Conservation (phyloP, 1,284 basidiomycete species). For the Rhodofomes roseus region DNA sequence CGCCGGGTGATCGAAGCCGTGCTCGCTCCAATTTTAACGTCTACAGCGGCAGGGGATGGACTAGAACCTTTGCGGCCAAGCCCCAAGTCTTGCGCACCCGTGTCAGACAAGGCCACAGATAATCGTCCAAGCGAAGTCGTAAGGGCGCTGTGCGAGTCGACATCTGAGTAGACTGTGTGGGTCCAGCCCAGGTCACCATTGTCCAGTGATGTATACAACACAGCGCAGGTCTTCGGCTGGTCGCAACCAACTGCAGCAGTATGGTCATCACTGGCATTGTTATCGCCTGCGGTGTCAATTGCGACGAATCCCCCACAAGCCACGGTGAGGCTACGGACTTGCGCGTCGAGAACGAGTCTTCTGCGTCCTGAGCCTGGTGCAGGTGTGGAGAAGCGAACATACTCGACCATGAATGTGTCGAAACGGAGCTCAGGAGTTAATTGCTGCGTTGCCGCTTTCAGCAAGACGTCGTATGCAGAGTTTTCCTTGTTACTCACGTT, state of each 20-base stretch:
- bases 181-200: neutral
- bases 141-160: neutral
- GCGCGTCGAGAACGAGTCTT: constrained; percentile 13
- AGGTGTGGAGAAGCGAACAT: constrained; percentile 14
- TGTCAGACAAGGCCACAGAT: neutral
- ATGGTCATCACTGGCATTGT: too few species aligned
- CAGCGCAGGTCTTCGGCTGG: neutral
- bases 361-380: neutral
- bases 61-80: neutral
- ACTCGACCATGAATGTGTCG: constrained; percentile 23
- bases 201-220: neutral
- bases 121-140: neutral
- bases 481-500: constrained; percentile 19
- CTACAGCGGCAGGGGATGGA: neutral
- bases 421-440: constrained; percentile 27
- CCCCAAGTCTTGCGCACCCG: neutral
- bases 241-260: neutral
- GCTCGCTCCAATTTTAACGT: neutral
- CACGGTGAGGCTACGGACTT: neutral
- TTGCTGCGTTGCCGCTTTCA: constrained; percentile 12
- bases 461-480: neutral
- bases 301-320: neutral
- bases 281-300: neutral
- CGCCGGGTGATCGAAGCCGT: neutral
- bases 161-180: neutral